phyloP scores from a whole-genome alignment of 768 basidiomycete genomes.

The Tylopilus subfusipes region DNA sequence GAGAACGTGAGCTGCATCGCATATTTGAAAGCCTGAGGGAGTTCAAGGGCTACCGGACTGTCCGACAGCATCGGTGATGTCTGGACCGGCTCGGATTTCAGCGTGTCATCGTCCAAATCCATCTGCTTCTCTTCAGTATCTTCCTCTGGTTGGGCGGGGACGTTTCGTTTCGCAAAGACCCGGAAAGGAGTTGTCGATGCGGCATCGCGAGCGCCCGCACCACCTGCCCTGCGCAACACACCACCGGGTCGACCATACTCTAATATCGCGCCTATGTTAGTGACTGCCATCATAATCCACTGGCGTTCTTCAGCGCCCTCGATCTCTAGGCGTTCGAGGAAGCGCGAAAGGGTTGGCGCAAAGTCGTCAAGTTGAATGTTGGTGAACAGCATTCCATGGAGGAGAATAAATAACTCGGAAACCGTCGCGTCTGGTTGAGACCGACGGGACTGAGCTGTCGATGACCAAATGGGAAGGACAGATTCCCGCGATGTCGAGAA shows the following conservation, averaged over 20 bases:
- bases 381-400: conserved; percentile 98
- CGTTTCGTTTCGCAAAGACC: conserved; percentile 48
- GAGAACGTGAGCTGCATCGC: conserved; percentile 78
- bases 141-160: conserved; percentile 27
- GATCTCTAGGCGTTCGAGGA: conserved; percentile 81
- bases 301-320: conserved; percentile 80
- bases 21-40: conserved; percentile 64
- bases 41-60: conserved; percentile 39
- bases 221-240: conserved; percentile 62
- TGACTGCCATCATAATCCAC: conserved; percentile 95
- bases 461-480: conserved; percentile 84
- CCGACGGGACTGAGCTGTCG: conserved; percentile 57
- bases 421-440: conserved; percentile 69
- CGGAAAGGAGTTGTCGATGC: conserved; percentile 39
- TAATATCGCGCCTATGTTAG: conserved; percentile 77
- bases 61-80: conserved; percentile 31
- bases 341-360: conserved; percentile 70
- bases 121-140: conserved; percentile 51
- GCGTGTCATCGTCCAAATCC: conserved; percentile 58
- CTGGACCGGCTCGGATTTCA: conserved; percentile 19
- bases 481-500: conserved; percentile 89
- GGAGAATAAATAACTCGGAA: conserved; percentile 80
- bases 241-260: conserved; percentile 84
- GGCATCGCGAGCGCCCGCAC: conserved; percentile 38
- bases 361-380: conserved; percentile 94